phyloP scores from a whole-genome alignment of 2,329 filamentous ascomycete genomes.

The Colletotrichum lindemuthianum region DNA sequence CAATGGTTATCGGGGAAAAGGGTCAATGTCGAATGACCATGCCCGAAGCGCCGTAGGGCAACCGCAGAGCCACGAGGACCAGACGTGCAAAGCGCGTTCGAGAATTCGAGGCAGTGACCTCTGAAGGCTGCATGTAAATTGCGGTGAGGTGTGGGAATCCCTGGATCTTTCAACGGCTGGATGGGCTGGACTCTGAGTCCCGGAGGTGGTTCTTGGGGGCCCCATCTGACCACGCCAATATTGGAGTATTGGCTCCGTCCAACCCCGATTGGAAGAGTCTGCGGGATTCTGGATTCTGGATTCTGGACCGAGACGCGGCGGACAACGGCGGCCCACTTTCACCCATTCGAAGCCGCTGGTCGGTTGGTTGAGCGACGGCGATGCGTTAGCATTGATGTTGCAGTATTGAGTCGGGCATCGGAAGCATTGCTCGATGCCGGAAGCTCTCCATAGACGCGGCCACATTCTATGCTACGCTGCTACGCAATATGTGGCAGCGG shows the following conservation, averaged over 20 bases:
- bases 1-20: constrained; percentile 10
- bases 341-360: constrained; percentile 20
- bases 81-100: constrained; percentile 2
- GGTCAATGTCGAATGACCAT: background rate
- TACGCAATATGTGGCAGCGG: background rate
- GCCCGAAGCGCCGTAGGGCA: constrained; percentile 1
- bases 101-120: constrained; percentile 11
- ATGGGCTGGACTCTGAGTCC: background rate
- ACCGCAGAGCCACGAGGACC: background rate
- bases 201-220: background rate
- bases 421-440: constrained; percentile 29
- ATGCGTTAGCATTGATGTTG: constrained; percentile 29
- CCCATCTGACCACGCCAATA: constrained; percentile 12
- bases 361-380: constrained; percentile 21
- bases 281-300: constrained; percentile 6
- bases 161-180: constrained; percentile 9
- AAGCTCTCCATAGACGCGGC: constrained; percentile 25
- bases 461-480: constrained; percentile 24
- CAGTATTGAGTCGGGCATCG: constrained; percentile 17
- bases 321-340: constrained; percentile 11
- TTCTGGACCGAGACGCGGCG: constrained; percentile 24
- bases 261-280: constrained; percentile 12
- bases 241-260: constrained; percentile 29
- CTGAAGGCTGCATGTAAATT: constrained; percentile 23
- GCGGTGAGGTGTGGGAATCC: constrained; percentile 29